Evolutionary conservation across 768 basidiomycete species (phyloP), one percentile per base, ranked within the genome.

Genomic region (Royoungia palumana): DNA sequence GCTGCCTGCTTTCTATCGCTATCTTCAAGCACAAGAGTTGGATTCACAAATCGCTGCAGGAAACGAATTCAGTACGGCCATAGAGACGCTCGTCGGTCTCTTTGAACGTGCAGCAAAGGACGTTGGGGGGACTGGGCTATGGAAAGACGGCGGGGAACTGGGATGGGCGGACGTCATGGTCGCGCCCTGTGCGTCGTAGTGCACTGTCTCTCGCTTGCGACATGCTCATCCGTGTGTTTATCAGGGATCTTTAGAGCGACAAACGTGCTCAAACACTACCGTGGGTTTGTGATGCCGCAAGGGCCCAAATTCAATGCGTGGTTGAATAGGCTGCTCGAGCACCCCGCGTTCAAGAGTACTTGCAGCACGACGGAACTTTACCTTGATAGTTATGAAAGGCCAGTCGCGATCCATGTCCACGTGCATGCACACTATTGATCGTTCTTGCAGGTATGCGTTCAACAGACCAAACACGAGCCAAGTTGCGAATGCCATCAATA

Each of bases 391-490:
- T 89, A 88, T 53, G 86, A 88, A 56, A 72, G 84, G 84, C 78
- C 32, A 40, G 73, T 55, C 22, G n/a, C n/a, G n/a, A n/a, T n/a
- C n/a, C n/a, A n/a, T n/a, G n/a, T n/a, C n/a, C n/a, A n/a, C n/a
- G n/a, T n/a, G n/a, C n/a, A n/a, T n/a, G n/a, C n/a, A n/a, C n/a
- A n/a, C n/a, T n/a, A n/a, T n/a, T 42, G 22, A 34, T 41, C 11
- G 9, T 17, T 27, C 21, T 8, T 46, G 6, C 50, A 89, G 87
- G 59, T 89, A 89, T 58, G 85, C 87, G 0, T 83, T 80, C 59
- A 89, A 89, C 58, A 73, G 85, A 24, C 84, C 86, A 4, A 85
- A 87, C 60, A 87, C 86, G 5, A 87, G 85, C 56, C 82, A 83
- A 57, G 83, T 87, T 11, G 87, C 85, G 7, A 81, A 80, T 54